Evolutionary conservation across 1,284 basidiomycete genomes (phyloP).

Genomic region (Spongiforma sp.): DNA sequence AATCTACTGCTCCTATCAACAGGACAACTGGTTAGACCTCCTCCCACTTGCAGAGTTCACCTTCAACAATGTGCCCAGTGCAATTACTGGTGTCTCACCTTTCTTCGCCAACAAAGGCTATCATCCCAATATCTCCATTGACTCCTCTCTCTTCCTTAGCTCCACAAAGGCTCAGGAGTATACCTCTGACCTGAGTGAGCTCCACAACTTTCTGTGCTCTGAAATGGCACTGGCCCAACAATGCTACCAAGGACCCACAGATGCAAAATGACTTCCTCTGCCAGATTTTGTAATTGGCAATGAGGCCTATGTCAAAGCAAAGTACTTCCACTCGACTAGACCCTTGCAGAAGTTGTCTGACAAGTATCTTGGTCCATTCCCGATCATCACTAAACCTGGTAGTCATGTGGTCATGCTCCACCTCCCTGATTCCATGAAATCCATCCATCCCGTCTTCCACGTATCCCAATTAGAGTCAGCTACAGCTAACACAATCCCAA

Average conservation of each 20-base stretch:
- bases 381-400: conserved; percentile 10
- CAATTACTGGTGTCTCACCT: not conserved
- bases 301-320: conserved; percentile 8
- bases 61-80: not conserved
- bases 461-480: not conserved
- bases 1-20: not conserved
- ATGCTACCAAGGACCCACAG: not conserved
- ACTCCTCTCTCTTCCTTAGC: not conserved
- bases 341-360: conserved; percentile 32
- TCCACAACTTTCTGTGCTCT: not conserved
- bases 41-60: not conserved
- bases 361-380: conserved; percentile 30
- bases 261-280: not conserved
- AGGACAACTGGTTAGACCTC: not conserved
- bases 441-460: not conserved
- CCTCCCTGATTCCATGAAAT: not conserved
- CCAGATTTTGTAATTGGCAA: conserved; percentile 4
- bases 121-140: not conserved
- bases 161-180: not conserved
- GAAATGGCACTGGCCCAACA: not conserved
- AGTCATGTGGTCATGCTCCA: not conserved
- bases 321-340: conserved; percentile 1
- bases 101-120: not conserved
- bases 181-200: not conserved
- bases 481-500: not conserved